Base-by-base conservation (phyloP, 345 rosid genomes). In the Zanthoxylum bungeanum region DNA sequence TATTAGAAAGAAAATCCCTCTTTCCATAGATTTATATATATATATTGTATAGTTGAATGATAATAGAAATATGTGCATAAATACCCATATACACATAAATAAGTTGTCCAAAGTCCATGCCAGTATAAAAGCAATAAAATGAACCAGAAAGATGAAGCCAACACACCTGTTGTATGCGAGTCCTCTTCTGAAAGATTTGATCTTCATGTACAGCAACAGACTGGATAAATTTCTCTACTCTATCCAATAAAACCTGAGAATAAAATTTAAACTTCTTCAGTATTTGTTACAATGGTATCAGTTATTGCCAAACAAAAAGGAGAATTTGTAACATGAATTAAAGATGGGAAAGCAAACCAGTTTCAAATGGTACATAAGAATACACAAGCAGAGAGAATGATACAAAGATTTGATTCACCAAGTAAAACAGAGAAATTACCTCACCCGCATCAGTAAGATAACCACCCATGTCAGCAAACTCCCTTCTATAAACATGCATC, bases 381-480 rank as follows among this genome's bases (percentile, higher is more conserved):
- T 56, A 55, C 19, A 53, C 36, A 56, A 66, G 16, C 40, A 49
- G 49, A 53, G 33, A 39, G 61, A 61, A 27, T 24, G 21, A 5
- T 58, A 31, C 27, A 39, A 1, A 39, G 28, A 19, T 34, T 62
- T 61, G 39, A 49, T 25, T 34, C 7, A 61, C 56, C 2, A 5
- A 16, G 57, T 59, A 51, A 59, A 40, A 69, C 10, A 36, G 44
- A 65, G 50, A 75, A 76, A 73, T 77, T 88, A 93, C 99, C 97
- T 96, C 97, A 85, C 99, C 99, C 71, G 94, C 93, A 81, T 88
- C 91, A 65, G 98, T 96, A 73, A 96, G 88, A 84, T 96, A 96
- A 78, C 99, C 99, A 77, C 97, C 98, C 88, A 96, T 91, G 60
- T 84, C 82, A 77, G 93, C 10, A 75, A 96, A 93, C 83, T 96